Conservation (phyloP, 257 asterid species). For the Anisodus acutangulus region DNA sequence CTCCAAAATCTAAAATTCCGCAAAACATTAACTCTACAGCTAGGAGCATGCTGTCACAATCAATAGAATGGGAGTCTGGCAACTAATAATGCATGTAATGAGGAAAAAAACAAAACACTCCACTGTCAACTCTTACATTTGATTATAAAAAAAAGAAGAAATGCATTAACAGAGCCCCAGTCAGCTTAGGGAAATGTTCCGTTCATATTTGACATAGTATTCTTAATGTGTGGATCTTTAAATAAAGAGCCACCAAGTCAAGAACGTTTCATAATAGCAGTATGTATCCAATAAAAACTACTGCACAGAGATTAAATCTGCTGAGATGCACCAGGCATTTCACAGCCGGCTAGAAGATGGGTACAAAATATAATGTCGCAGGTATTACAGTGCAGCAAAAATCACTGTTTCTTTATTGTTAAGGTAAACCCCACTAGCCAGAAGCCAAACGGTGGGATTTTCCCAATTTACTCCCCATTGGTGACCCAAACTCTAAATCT, state of each 20-base stretch:
- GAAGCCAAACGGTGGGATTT: background rate
- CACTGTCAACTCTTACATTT: background rate
- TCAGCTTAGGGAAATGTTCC: background rate
- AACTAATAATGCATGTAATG: background rate
- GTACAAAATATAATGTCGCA: background rate
- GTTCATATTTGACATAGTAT: background rate
- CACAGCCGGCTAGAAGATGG: background rate
- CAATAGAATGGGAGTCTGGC: background rate
- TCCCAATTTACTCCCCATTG: background rate
- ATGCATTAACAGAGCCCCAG: background rate
- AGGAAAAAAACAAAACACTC: background rate
- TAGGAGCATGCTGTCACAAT: constrained; percentile 4
- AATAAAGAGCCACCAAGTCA: background rate
- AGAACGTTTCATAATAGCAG: background rate
- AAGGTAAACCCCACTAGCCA: background rate
- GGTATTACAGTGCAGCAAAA: background rate
- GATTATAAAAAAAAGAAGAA: background rate
- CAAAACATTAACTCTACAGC: background rate
- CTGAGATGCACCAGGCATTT: background rate
- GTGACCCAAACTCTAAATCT: background rate
- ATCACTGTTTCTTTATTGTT: background rate
- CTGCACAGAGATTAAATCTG: background rate
- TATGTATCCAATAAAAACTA: background rate
- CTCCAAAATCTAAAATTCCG: background rate
- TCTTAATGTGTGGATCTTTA: background rate